Percentiles rank a stretch among this genome's conserved stretches.
Conservation (phyloP, 164 flowering plant genomes). For the Sextonia rubra region DNA sequence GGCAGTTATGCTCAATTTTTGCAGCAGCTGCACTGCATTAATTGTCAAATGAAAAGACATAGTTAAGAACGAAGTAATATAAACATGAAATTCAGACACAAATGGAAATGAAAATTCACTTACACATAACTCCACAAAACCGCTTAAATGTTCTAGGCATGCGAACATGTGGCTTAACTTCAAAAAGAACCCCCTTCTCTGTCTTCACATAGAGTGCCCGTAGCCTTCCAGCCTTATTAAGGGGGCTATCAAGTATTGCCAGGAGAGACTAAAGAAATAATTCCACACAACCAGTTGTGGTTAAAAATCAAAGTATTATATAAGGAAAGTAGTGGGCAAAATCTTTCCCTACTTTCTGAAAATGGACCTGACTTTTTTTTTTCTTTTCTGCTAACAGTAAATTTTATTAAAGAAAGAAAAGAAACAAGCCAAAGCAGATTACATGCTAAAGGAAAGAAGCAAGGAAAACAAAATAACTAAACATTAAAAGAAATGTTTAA, state of each 20-base stretch:
- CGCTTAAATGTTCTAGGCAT: slow-evolving; percentile 89
- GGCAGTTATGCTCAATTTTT: slow-evolving; percentile 67
- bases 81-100: not conserved
- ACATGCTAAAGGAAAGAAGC: too few species aligned
- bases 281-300: not conserved
- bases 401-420: too few species aligned
- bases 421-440: too few species aligned
- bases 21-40: slow-evolving; percentile 77
- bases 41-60: not conserved
- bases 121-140: slow-evolving; percentile 86
- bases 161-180: slow-evolving; percentile 88
- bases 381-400: too few species aligned
- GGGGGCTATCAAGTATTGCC: slow-evolving; percentile 70
- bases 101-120: slow-evolving; percentile 26
- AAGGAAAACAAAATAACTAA: too few species aligned
- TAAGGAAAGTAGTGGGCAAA: too few species aligned
- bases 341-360: too few species aligned
- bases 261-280: slow-evolving; percentile 64
- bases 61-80: not conserved
- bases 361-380: too few species aligned
- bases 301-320: too few species aligned
- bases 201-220: slow-evolving; percentile 78
- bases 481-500: too few species aligned
- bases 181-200: slow-evolving; percentile 80
- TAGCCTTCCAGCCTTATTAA: slow-evolving; percentile 78